phyloP scores from a whole-genome alignment of 495 filamentous ascomycete species.

The Daldinia caldariorum region DNA sequence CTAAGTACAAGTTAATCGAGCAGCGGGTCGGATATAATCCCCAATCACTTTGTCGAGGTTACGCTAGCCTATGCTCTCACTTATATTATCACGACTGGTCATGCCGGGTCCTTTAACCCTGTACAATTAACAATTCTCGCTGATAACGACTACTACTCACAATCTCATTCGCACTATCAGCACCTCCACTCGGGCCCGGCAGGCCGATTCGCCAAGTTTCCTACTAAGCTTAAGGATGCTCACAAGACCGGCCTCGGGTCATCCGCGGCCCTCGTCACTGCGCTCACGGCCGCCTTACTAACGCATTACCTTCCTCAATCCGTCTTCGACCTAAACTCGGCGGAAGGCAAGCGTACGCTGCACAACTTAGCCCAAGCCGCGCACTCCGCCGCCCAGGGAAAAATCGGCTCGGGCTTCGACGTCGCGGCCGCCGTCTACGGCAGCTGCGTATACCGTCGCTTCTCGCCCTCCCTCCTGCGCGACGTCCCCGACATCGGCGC shows the following conservation, averaged over 20 bases:
- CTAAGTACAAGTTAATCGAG: conserved; percentile 17
- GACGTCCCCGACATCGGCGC: conserved; percentile 69
- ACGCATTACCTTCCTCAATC: conserved; percentile 76
- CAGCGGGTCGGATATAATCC: conserved; percentile 49
- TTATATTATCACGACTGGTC: conserved; percentile 71
- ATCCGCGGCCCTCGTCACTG: conserved; percentile 93
- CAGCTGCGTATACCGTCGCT: conserved; percentile 87
- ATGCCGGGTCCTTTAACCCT: conserved; percentile 67
- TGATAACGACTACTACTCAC: conserved; percentile 96
- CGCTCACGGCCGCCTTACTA: conserved; percentile 83
- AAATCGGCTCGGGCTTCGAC: conserved; percentile 95
- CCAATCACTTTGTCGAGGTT: conserved; percentile 90
- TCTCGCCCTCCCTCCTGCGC: conserved; percentile 80
- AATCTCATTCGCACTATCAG: conserved; percentile 53
- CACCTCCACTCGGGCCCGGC: not conserved
- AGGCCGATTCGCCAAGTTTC: conserved; percentile 78
- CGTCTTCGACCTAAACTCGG: conserved; percentile 61
- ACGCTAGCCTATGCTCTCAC: conserved; percentile 87
- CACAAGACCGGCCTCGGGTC: conserved; percentile 98
- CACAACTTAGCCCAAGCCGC: conserved; percentile 94
- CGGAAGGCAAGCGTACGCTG: conserved; percentile 57
- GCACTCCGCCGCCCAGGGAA: conserved; percentile 96
- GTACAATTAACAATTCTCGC: conserved; percentile 87
- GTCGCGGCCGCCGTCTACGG: conserved; percentile 94
- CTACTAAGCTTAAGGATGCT: conserved; percentile 75